Evolutionary conservation across 2,329 filamentous ascomycete genomes (phyloP).

Genomic region (Colletotrichum costaricense): DNA sequence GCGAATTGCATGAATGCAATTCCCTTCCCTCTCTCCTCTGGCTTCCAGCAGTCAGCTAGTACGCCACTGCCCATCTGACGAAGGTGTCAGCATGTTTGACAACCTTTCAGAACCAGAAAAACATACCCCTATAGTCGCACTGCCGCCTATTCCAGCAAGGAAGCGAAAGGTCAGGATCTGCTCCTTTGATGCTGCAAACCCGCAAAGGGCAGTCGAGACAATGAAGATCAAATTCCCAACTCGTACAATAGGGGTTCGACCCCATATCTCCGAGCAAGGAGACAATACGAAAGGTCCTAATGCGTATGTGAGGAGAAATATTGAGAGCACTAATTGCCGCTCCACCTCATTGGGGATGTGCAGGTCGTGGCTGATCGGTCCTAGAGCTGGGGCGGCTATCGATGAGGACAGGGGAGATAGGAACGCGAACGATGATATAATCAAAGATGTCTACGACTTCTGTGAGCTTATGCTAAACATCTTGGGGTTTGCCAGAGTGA

Average conservation of each 20-base stretch:
- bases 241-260: conserved; percentile 50
- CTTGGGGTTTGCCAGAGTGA: neutral
- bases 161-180: conserved; percentile 57
- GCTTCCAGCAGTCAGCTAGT: conserved; percentile 57
- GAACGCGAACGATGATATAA: conserved; percentile 62
- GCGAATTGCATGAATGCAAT: conserved; percentile 51
- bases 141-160: conserved; percentile 63
- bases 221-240: conserved; percentile 48
- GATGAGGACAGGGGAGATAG: conserved; percentile 63
- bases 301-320: conserved; percentile 61
- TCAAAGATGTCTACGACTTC: conserved; percentile 46
- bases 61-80: conserved; percentile 59
- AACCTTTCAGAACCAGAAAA: neutral
- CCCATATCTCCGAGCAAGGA: conserved; percentile 55
- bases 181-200: conserved; percentile 51
- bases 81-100: conserved; percentile 47
- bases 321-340: conserved; percentile 55
- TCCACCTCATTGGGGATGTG: conserved; percentile 51
- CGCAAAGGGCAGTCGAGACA: conserved; percentile 54
- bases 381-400: conserved; percentile 50
- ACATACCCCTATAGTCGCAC: conserved; percentile 62
- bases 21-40: conserved; percentile 57
- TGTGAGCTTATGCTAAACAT: neutral
- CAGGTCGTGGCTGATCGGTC: conserved; percentile 53
- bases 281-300: conserved; percentile 55